A percentile compares a stretch with the other conserved stretches of the same genome.
phyloP scores from a whole-genome alignment of 495 filamentous ascomycete genomes.

The Daldinia grandis region DNA sequence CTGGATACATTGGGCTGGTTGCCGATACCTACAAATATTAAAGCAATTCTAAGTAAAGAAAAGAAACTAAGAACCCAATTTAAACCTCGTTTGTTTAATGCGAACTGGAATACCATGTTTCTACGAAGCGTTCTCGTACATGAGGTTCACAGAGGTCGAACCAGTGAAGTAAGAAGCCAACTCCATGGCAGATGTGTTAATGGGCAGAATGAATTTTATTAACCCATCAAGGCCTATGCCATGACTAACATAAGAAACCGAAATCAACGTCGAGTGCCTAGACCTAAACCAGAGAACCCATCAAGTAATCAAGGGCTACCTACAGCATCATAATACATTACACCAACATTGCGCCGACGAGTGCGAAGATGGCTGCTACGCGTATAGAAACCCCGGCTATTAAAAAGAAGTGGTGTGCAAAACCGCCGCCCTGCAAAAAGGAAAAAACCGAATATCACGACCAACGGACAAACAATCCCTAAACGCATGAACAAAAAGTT shows the following conservation, averaged over 20 bases:
- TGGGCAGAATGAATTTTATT: neutral
- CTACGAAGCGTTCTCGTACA: neutral
- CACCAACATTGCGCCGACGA: too few relatives aligned
- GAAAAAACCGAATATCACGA: neutral
- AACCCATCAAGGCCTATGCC: neutral
- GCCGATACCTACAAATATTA: neutral
- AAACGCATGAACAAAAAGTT: neutral
- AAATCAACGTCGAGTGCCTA: neutral
- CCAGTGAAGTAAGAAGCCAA: neutral
- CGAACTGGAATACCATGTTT: neutral
- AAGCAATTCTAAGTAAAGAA: neutral
- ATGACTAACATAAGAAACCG: neutral
- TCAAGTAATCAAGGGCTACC: neutral
- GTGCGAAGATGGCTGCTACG: neutral
- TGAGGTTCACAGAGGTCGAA: neutral
- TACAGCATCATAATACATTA: neutral
- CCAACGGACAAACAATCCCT: neutral
- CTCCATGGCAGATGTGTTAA: neutral
- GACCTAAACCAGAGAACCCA: neutral
- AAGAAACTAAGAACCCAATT: neutral
- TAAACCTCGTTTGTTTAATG: neutral
- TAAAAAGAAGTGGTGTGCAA: neutral
- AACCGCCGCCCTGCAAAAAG: neutral
- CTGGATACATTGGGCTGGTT: neutral
- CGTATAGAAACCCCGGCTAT: neutral